Base-by-base conservation (phyloP, 2,329 filamentous ascomycete genomes). In the Coniochaeta ligniaria region DNA sequence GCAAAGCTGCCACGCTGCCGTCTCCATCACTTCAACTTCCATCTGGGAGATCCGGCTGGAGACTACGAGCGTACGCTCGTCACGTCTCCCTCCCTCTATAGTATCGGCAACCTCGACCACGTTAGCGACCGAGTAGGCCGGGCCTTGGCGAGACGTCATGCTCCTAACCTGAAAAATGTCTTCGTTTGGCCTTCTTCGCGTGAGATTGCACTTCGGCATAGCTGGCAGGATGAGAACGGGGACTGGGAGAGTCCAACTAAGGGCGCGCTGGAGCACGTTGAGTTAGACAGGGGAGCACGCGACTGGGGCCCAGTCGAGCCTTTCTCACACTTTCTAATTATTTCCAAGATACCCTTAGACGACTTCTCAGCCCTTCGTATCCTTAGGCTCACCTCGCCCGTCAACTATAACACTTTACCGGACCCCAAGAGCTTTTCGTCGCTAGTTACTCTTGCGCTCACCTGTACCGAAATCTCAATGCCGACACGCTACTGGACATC, bases 11-110 rank as follows among this genome's bases (percentile, higher is more conserved):
- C 33, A 16, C 26, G 35, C 22, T 63, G 62, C 33, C 60, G 60
- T 9, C 62, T 63, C 20, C 60, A 63, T 56, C 24, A 62, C 17
- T 60, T 58, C 56, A 38, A 16, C 20, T 63, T 63, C n/a, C n/a
- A 60, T 11, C 36, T 61, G 20, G 35, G 31, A 36, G 58, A 33
- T 20, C 22, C 47, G n/a, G 22, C 55, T 2, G 24, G 22, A 14
- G 54, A 31, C 22, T 41, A 60, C 22, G 47, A 62, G 22, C 22
- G 38, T 1, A 50, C 60, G 20, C 54, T 62, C 17, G 55, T n/a
- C 9, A 59, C 45, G 7, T 60, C 62, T 7, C 62, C 62, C 41
- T 60, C n/a, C 33, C 47, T 63, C 5, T 62, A 58, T 33, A 58
- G 54, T n/a, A 50, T 62, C 28, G 55, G 57, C 12, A 35, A 31